These are phyloP conservation scores for Ceratocystis destructans DNA, from an alignment of 2,329 filamentous ascomycete species.

Conservation along the genomic window DNA sequence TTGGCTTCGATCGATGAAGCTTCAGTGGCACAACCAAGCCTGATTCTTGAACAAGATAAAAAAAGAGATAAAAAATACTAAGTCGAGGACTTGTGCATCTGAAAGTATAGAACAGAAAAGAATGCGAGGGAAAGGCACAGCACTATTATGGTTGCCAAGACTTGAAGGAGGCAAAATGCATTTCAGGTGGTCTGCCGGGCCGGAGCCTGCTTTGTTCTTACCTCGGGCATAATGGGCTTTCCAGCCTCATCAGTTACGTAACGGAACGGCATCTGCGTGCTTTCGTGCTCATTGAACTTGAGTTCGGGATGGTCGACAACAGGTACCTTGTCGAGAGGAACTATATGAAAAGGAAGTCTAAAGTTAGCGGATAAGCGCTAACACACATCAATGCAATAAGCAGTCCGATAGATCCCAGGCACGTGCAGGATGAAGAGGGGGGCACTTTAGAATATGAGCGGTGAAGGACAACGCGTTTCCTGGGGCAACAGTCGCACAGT, in stretches of 20 bases:
- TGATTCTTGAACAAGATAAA: background rate
- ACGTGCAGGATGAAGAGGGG: background rate
- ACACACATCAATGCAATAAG: too few species aligned
- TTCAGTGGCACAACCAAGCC: background rate
- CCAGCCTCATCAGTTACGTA: conserved; percentile 69
- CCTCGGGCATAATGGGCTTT: conserved; percentile 80
- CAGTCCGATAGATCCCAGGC: background rate
- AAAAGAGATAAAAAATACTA: background rate
- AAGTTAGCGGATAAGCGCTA: background rate
- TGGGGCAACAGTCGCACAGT: background rate
- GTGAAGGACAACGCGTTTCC: background rate
- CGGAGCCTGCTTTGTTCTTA: conserved; percentile 31
- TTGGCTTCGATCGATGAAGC: background rate
- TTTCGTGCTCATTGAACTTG: conserved; percentile 79
- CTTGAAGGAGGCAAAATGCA: conserved; percentile 2
- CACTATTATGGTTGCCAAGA: background rate
- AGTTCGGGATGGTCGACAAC: conserved; percentile 86
- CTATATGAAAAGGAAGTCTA: conserved; percentile 31
- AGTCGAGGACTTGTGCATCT: background rate
- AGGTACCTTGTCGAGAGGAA: conserved; percentile 60
- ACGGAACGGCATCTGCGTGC: conserved; percentile 94
- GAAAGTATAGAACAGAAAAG: background rate
- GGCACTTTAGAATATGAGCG: background rate
- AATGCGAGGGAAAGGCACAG: background rate
- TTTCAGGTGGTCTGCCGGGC: too few species aligned